Conservation (phyloP, 2,329 filamentous ascomycete species). For the Colletotrichum zoysiae region DNA sequence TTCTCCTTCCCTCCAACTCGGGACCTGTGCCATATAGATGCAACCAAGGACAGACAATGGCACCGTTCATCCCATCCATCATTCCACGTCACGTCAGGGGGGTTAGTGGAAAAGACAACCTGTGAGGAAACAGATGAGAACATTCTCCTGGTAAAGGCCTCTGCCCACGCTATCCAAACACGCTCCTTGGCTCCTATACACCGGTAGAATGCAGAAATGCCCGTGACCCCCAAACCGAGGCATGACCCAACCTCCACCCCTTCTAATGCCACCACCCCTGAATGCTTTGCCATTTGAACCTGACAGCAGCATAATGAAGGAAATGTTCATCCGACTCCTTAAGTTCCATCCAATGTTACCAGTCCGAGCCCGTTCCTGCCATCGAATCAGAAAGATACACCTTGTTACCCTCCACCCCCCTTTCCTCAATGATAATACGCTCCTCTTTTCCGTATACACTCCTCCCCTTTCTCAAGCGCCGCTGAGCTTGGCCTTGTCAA, state of each 20-base stretch:
- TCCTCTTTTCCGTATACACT: conserved; percentile 26
- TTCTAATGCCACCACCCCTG: not conserved
- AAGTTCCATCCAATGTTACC: conserved; percentile 4
- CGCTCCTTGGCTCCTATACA: not conserved
- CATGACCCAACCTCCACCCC: not conserved
- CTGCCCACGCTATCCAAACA: not conserved
- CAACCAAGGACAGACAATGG: not conserved
- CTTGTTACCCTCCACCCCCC: conserved; percentile 9
- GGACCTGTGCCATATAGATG: not conserved
- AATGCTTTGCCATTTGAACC: not conserved
- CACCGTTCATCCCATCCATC: not conserved
- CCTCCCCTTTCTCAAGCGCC: not conserved
- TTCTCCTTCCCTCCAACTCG: not conserved
- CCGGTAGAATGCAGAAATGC: not conserved
- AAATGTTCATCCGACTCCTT: conserved; percentile 1
- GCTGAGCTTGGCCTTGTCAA: conserved; percentile 56
- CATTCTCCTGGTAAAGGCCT: not conserved
- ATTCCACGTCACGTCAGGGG: not conserved
- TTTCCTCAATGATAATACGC: conserved; percentile 3
- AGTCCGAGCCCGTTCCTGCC: not conserved
- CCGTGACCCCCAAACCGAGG: not conserved
- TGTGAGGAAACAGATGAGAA: not conserved
- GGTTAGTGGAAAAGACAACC: not conserved
- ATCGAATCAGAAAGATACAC: not conserved
- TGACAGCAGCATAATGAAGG: not conserved